Base-by-base conservation (phyloP, 2,329 filamentous ascomycete species). In the Ascochyta fabae region DNA sequence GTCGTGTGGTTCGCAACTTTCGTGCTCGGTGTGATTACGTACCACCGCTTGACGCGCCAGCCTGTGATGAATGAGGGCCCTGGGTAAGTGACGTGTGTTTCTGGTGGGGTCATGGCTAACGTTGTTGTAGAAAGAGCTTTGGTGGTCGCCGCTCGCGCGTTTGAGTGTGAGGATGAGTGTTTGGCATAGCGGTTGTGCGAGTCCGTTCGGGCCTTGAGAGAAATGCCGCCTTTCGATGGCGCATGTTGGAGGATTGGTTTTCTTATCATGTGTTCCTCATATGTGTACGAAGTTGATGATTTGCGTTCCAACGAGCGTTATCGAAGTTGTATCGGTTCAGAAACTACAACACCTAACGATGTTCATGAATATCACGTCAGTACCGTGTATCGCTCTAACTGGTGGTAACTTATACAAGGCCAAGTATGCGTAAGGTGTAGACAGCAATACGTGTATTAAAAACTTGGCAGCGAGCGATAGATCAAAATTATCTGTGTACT, bases 1-100 rank as follows among this genome's bases (percentile, higher is more conserved):
- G 81, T 90, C 62, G 80, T 87, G 68, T 92, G 89, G 89, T 82
- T 92, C 36, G 83, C 80, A 12, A 89, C 86, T 42, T 66, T 62
- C 36, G 38, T 68, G 13, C 47, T 68, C 24, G 69, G 68, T 13
- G 46, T 66, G 5, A 47, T 67, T 27, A 67, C 61, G 16, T 53
- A 61, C 24, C 61, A 65, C 47, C 62, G 66, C 33, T 58, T 66
- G 48, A 53, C 44, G 9, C 33, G 48, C 22, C 48, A 52, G 48
- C 48, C 44, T 6, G 54, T 53, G 2, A 39, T 58, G n/a, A 53
- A 53, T 7, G 54, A 53, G 36, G 54, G 54, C 1, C 44, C 54
- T 43, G 49, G 49, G 52, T 55, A 41, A 46, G 46, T 49, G 4
- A 13, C 13, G 3, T 35, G 33, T n/a, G n/a, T 3, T 35, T 35